These are phyloP conservation scores for Dactylellina haptotyla DNA, from an alignment of 2,329 filamentous ascomycete genomes.

Conservation along the genomic window DNA sequence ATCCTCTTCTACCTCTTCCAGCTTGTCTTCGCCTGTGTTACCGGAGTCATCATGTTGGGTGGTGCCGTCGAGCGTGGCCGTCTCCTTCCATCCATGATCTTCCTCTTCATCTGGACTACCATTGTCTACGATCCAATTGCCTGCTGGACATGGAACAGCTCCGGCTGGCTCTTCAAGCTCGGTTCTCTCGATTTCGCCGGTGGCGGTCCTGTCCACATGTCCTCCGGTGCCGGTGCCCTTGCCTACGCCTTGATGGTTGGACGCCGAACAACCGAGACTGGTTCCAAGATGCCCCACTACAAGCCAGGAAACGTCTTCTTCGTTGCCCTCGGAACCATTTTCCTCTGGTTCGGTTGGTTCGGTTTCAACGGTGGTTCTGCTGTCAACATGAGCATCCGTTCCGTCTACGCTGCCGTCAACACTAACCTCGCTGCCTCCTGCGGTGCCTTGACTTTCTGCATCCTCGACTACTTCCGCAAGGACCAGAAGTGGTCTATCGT, in stretches of 20 bases:
- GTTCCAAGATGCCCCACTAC: slow-evolving; percentile 59
- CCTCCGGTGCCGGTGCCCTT: slow-evolving; percentile 71
- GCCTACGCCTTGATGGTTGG: slow-evolving; percentile 73
- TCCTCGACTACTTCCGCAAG: slow-evolving; percentile 66
- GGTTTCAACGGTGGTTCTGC: slow-evolving; percentile 64
- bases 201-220: slow-evolving; percentile 73
- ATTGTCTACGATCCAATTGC: slow-evolving; percentile 91
- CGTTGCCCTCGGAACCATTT: slow-evolving; percentile 71
- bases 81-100: slow-evolving; percentile 52
- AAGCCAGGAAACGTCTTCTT: slow-evolving; percentile 73
- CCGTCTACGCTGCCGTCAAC: slow-evolving; percentile 69
- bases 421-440: slow-evolving; percentile 70
- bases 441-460: slow-evolving; percentile 67
- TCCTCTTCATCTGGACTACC: slow-evolving; percentile 73
- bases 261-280: slow-evolving; percentile 67
- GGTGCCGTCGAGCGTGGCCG: slow-evolving; percentile 69
- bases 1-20: slow-evolving; percentile 75
- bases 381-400: slow-evolving; percentile 53
- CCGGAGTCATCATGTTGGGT: slow-evolving; percentile 73
- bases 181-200: slow-evolving; percentile 71
- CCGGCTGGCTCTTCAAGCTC: slow-evolving; percentile 72
- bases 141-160: slow-evolving; percentile 78
- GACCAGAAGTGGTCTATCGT: slow-evolving; percentile 66
- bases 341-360: slow-evolving; percentile 74
- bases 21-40: slow-evolving; percentile 70